Percentiles rank a stretch among this genome's conserved stretches.
Conservation (phyloP, 225 moss, liverwort and hornwort genomes). For the Pseudisothecium myosuroides region DNA sequence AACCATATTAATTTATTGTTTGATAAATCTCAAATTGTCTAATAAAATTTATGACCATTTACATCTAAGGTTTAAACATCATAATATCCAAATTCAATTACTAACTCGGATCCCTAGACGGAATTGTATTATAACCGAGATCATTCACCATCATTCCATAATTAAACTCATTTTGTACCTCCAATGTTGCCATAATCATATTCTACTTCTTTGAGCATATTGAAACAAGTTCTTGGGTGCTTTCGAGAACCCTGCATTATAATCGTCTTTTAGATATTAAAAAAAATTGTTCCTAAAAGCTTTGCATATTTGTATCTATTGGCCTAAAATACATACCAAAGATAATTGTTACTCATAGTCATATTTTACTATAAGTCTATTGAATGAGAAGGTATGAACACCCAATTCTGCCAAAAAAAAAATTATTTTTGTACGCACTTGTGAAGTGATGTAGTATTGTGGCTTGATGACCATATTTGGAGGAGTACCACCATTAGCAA, state of each 20-base stretch:
- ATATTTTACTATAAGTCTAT: not conserved
- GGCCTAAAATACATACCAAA: not conserved
- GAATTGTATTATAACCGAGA: no score
- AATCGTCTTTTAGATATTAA: not conserved
- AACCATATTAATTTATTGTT: no score
- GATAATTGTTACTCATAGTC: not conserved
- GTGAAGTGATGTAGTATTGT: conserved; percentile 5
- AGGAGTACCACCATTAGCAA: not conserved
- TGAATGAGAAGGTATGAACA: not conserved
- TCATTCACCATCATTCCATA: not conserved
- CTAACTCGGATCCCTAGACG: rapidly evolving
- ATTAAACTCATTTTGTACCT: not conserved
- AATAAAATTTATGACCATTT: not conserved
- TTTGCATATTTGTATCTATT: not conserved
- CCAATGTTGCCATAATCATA: conserved; percentile 4
- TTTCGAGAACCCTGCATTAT: not conserved
- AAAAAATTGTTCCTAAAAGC: not conserved
- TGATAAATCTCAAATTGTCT: not conserved
- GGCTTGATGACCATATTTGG: conserved; percentile 11
- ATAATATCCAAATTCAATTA: not conserved
- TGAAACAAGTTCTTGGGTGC: not conserved
- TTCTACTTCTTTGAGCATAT: not conserved
- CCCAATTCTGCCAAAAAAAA: not conserved
- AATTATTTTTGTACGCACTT: not conserved
- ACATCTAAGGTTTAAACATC: not conserved